Conservation (phyloP, 768 basidiomycete genomes). For the Tremella yokohamensis region DNA sequence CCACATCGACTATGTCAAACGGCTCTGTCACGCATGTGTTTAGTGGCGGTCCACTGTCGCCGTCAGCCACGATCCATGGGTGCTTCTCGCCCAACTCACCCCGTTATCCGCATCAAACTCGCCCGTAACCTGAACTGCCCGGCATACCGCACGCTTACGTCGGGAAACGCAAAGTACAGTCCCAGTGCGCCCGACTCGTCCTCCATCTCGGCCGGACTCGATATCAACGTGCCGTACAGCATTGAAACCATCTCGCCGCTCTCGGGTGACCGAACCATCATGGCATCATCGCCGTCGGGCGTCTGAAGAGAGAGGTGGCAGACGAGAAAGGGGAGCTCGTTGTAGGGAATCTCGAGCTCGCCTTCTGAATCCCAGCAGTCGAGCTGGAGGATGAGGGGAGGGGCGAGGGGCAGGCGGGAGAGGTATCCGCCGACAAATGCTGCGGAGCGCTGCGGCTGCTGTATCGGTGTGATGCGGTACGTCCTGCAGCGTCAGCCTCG, state of each 20-base stretch:
- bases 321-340: conserved; percentile 81
- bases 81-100: conserved; percentile 55
- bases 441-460: conserved; percentile 76
- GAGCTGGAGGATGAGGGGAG: conserved; percentile 76
- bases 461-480: conserved; percentile 79
- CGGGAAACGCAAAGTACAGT: conserved; percentile 85
- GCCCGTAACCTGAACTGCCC: conserved; percentile 74
- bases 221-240: conserved; percentile 80
- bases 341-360: conserved; percentile 72
- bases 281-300: conserved; percentile 59
- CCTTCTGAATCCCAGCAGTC: conserved; percentile 69
- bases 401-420: conserved; percentile 76
- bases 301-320: conserved; percentile 74
- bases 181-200: conserved; percentile 76
- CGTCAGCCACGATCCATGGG: conserved; percentile 4
- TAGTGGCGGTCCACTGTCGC: conserved; percentile 60
- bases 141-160: conserved; percentile 76
- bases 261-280: conserved; percentile 25
- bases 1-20: conserved; percentile 73
- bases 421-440: conserved; percentile 72
- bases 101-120: conserved; percentile 68
- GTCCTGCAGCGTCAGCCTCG: conserved; percentile 38
- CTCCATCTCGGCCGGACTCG: conserved; percentile 72
- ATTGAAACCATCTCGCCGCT: conserved; percentile 55
- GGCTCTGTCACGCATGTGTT: conserved; percentile 68